These are phyloP conservation scores for Galerina marginata DNA, from an alignment of 768 basidiomycete genomes.

Conservation along the genomic window DNA sequence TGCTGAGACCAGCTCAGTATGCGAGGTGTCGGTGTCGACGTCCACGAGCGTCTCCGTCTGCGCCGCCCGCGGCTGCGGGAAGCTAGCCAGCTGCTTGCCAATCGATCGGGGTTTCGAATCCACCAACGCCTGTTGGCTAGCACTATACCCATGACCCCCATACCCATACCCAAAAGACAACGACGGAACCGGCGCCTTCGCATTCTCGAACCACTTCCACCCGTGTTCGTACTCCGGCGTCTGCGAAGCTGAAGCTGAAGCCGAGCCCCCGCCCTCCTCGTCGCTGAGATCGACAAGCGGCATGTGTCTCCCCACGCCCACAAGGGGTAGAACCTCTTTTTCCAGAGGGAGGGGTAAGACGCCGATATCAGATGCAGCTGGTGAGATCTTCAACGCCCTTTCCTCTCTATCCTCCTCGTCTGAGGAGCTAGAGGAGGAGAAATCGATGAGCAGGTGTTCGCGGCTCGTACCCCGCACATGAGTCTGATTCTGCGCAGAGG, in stretches of 20 bases:
- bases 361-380: conserved; percentile 27
- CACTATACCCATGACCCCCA: too few relatives aligned
- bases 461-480: conserved; percentile 15
- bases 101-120: background rate
- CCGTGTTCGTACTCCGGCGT: conserved; percentile 3
- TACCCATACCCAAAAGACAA: background rate
- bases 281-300: conserved; percentile 21
- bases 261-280: too few relatives aligned
- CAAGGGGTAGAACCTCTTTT: background rate
- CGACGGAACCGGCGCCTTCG: background rate
- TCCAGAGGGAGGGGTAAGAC: conserved; percentile 8
- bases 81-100: background rate
- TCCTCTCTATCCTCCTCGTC: conserved; percentile 15
- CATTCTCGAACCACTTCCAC: conserved; percentile 20
- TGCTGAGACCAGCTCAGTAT: conserved; percentile 10
- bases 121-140: background rate
- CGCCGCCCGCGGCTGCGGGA: background rate
- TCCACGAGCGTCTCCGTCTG: conserved; percentile 8
- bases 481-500: background rate
- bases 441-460: conserved; percentile 32
- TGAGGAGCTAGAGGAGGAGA: conserved; percentile 24
- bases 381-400: conserved; percentile 19
- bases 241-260: too few relatives aligned
- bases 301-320: conserved; percentile 15
- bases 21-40: background rate